Percentiles rank a stretch among this genome's conserved stretches.
Conservation (phyloP, 768 basidiomycete species). For the Exsudoporus frostii region DNA sequence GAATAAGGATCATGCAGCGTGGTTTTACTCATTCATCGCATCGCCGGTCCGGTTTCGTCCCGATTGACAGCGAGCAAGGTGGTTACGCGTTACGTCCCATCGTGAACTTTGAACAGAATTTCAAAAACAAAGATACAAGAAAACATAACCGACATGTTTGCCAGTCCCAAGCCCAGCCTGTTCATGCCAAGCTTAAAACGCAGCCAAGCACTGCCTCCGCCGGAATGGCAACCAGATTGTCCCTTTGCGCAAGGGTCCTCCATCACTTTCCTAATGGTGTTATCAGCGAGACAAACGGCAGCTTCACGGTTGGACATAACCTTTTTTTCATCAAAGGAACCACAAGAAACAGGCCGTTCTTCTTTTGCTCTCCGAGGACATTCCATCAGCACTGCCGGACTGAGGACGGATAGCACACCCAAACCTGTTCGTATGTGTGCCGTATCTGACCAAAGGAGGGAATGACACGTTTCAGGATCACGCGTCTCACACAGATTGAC, state of each 20-base stretch:
- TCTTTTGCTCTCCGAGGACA: conserved; percentile 19
- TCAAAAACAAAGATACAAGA: background rate
- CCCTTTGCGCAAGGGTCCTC: conserved; percentile 1
- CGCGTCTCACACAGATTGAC: conserved; percentile 3
- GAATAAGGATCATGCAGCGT: conserved; percentile 12
- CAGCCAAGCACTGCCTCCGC: conserved; percentile 19
- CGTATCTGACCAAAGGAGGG: conserved; percentile 7
- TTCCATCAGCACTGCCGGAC: background rate
- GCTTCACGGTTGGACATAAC: conserved; percentile 4
- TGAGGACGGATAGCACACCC: conserved; percentile 1
- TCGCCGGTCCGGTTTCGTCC: conserved; percentile 7
- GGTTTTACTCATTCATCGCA: background rate
- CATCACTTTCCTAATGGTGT: too few species aligned
- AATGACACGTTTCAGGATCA: conserved; percentile 18
- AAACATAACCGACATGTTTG: conserved; percentile 4
- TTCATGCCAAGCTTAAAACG: background rate
- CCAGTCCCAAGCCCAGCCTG: background rate
- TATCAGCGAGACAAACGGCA: conserved; percentile 16
- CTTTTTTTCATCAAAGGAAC: background rate
- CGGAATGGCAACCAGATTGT: conserved; percentile 17
- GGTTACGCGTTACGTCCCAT: conserved; percentile 2
- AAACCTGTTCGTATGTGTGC: background rate
- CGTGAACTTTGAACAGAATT: conserved; percentile 4
- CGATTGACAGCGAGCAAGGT: conserved; percentile 1
- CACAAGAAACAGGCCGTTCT: background rate